Evolutionary conservation across 2,329 filamentous ascomycete species (phyloP).

Genomic region (Ustulina deusta): DNA sequence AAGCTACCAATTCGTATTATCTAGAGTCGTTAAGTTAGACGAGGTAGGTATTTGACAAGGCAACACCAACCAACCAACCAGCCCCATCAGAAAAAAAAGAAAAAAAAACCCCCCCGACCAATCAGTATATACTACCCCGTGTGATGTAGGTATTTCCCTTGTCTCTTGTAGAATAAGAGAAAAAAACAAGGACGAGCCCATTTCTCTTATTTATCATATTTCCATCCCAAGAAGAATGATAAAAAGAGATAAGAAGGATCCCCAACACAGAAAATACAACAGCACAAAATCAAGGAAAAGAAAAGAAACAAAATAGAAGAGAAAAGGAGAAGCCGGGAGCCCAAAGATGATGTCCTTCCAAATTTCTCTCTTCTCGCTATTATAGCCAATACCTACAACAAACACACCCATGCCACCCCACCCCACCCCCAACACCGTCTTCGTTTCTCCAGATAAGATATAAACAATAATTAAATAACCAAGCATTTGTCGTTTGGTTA

Average conservation of each 20-base stretch:
- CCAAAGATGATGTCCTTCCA: slow-evolving; percentile 1
- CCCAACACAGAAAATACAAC: background rate
- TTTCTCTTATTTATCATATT: slow-evolving; percentile 6
- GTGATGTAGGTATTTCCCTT: background rate
- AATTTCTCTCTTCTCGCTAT: slow-evolving; percentile 14
- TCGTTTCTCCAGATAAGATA: background rate
- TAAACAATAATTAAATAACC: slow-evolving; percentile 12
- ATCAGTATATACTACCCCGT: background rate
- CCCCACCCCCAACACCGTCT: background rate
- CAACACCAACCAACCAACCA: background rate
- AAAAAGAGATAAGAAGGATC: background rate
- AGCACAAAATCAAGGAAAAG: background rate
- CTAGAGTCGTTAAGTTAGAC: slow-evolving; percentile 16
- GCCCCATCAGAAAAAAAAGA: background rate
- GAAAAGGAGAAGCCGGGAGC: background rate
- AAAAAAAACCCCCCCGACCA: background rate
- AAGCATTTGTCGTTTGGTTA: background rate
- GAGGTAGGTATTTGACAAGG: slow-evolving; percentile 7
- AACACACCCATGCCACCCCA: background rate
- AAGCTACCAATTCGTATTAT: slow-evolving; percentile 16
- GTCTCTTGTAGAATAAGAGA: background rate
- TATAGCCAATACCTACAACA: slow-evolving; percentile 22
- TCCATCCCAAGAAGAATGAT: background rate
- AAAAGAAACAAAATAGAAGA: background rate
- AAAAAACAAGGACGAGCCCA: background rate